Conservation (phyloP, 805 yeast species). For the Yarrowia deformans region DNA sequence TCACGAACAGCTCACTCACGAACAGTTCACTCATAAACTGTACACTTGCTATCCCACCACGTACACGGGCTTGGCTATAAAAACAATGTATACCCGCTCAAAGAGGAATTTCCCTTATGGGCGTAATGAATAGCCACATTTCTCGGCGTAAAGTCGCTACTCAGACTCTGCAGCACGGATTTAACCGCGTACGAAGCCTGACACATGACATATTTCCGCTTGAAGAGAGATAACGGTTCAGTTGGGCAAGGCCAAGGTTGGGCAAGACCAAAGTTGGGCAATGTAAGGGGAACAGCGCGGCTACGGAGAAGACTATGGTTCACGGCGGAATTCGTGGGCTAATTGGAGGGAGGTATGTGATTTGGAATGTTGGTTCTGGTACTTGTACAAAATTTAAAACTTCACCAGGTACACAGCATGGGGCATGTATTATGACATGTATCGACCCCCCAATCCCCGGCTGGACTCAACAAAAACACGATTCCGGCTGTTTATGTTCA, state of each 20-base stretch:
- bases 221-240: neutral
- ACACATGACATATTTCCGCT: neutral
- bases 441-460: too few species aligned
- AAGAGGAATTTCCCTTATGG: neutral
- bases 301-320: neutral
- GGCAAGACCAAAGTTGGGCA: conserved; percentile 8
- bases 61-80: neutral
- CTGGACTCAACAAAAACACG: neutral
- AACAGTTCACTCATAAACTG: too few species aligned
- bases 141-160: neutral
- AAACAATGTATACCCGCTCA: neutral
- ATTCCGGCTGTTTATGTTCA: neutral
- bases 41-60: too few species aligned
- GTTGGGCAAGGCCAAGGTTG: neutral
- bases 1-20: too few species aligned
- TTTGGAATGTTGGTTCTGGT: too few species aligned
- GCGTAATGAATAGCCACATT: conserved; percentile 20
- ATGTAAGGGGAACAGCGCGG: conserved; percentile 2
- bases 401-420: too few species aligned
- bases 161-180: neutral
- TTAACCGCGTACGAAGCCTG: neutral
- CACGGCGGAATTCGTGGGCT: too few species aligned
- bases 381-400: too few species aligned
- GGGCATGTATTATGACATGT: too few species aligned
- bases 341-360: too few species aligned